Base-by-base conservation (phyloP, 164 flowering plant species). In the Macadamia integrifolia region DNA sequence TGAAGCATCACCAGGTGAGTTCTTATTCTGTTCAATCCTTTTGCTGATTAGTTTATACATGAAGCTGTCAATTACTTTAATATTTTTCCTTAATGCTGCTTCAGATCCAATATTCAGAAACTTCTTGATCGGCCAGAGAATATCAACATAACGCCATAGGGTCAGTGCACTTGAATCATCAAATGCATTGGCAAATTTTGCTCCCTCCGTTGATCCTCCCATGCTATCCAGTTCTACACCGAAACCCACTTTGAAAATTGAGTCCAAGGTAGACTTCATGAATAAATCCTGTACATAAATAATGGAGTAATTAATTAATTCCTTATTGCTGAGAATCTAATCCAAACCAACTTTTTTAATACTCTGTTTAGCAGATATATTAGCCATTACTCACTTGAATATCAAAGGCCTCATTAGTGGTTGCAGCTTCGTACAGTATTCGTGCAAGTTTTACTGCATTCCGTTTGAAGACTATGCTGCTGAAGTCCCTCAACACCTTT, bases 241-340 rank as follows among this genome's bases (percentile, higher is more conserved):
- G 64, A 91, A 87, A 28, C 81, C 88, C 62, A 91, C 92, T 71
- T 79, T 80, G 79, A 85, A 87, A 57, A 91, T 84, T 0, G 97
- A 91, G 69, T 91, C 97, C 64, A 91, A 56, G 11, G 88, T 84
- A 8, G 88, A 77, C 68, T 80, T 87, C 93, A 87, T 86, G 15
- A 87, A 83, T 44, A 88, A 72, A 58, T 85, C 90, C 93, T 91
- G 72, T 61, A 57, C 32, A 2, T 8, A 9, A 57, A 44, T 28
- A 6, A 18, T 23, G 40, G 50, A 46, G 50, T 0, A 23, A 23
- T 23, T 46, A 3, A 46, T 3, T 46, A 43, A 43, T 6, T 9
- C 6, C 9, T 5, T 43, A 23, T 23, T 23, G 23, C 23, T 23
- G 23, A 23, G 23, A 23, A 23, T 23, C 23, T 23, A 23, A 23